Conservation (phyloP, 768 basidiomycete genomes). For the Lyophyllum decastes region DNA sequence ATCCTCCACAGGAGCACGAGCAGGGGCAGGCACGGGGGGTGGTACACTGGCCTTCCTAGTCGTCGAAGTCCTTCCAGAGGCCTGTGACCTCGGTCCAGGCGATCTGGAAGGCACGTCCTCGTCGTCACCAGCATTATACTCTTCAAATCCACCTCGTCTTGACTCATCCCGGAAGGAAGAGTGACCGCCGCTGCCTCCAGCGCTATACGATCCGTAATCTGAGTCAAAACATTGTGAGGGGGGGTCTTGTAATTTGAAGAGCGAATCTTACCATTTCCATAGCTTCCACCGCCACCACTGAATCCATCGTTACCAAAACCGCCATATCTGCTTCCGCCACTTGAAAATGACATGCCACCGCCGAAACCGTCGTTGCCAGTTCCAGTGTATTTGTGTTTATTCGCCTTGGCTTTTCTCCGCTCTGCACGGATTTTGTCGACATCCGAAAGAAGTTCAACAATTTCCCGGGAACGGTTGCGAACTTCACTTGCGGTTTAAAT, state of each 20-base stretch:
- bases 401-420: slow-evolving; percentile 88
- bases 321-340: slow-evolving; percentile 52
- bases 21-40: slow-evolving; percentile 33
- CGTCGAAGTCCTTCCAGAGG: slow-evolving; percentile 25
- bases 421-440: slow-evolving; percentile 89
- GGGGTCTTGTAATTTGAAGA: background rate
- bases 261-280: slow-evolving; percentile 15
- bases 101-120: slow-evolving; percentile 48
- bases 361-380: slow-evolving; percentile 80
- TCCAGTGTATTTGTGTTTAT: slow-evolving; percentile 88
- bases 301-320: slow-evolving; percentile 43
- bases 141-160: slow-evolving; percentile 72
- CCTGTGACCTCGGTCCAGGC: slow-evolving; percentile 27
- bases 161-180: slow-evolving; percentile 58
- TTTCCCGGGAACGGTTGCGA: slow-evolving; percentile 89
- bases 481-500: slow-evolving; percentile 52
- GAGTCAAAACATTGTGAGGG: background rate
- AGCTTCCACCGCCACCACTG: slow-evolving; percentile 29
- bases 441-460: slow-evolving; percentile 89
- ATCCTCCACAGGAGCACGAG: slow-evolving; percentile 54
- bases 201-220: slow-evolving; percentile 22
- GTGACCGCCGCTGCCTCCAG: slow-evolving; percentile 39
- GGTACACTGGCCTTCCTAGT: slow-evolving; percentile 38
- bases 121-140: slow-evolving; percentile 96
- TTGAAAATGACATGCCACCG: slow-evolving; percentile 46